Conservation (phyloP, 2,329 filamentous ascomycete genomes). For the Arthrobotrys conoides region DNA sequence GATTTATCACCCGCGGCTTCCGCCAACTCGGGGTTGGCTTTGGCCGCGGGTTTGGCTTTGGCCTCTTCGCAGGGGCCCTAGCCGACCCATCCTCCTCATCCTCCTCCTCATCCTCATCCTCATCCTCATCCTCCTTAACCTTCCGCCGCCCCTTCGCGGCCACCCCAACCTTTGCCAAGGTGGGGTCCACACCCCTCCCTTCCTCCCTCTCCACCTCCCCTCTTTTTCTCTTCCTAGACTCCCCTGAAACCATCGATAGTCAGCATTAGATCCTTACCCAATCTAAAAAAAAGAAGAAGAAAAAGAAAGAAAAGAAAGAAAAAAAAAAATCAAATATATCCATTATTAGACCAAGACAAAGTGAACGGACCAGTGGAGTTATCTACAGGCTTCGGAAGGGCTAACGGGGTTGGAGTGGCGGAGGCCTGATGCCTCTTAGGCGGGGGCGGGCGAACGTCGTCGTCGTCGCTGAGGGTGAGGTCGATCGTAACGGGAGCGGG, state of each 20-base stretch:
- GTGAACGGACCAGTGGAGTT: conserved; percentile 44
- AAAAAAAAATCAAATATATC: conserved; percentile 19
- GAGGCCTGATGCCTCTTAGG: conserved; percentile 69
- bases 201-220: not conserved
- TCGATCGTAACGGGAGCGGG: conserved; percentile 73
- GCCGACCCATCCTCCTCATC: not conserved
- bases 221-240: not conserved
- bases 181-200: not conserved
- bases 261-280: conserved; percentile 5
- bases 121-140: not conserved
- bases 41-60: not conserved
- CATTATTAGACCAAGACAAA: conserved; percentile 33
- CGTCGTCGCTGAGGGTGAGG: conserved; percentile 73
- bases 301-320: conserved; percentile 1
- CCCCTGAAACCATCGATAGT: not conserved
- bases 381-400: conserved; percentile 45
- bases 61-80: not conserved
- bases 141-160: not conserved
- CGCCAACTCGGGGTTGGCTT: not conserved
- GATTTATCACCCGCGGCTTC: not conserved
- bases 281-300: not conserved
- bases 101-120: not conserved
- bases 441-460: conserved; percentile 69
- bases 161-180: not conserved
- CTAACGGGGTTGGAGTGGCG: conserved; percentile 52